Base-by-base conservation (phyloP, 225 moss, liverwort and hornwort genomes). In the Climacium dendroides region DNA sequence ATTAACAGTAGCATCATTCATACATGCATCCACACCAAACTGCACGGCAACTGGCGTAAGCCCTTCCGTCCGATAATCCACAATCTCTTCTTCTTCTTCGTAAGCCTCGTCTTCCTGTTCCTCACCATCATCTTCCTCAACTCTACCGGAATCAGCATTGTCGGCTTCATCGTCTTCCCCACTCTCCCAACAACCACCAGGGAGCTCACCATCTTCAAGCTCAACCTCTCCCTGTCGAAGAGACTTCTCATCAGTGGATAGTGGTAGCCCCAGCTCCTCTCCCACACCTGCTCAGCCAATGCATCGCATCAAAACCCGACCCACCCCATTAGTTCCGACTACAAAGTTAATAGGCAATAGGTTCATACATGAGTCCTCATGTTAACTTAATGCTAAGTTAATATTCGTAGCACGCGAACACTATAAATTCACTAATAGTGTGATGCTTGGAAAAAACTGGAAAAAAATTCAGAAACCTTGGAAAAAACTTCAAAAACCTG, bases 191-290 rank as follows among this genome's bases (percentile, higher is more conserved):
- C 89, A 89, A 34, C 87, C 92, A 55, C 85, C 89, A 65, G 89
- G 83, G n/a, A 92, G 74, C 84, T 94, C 89, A n/a, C 93, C 93
- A 79, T 94, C 93, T 87, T 94, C 94, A 17, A 94, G 88, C 85
- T 94, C 94, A 80, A 79, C 87, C 45, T 88, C 94, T 47, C 3
- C 52, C 20, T 34, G 13, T 3, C 22, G 22, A 20, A 3, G 22
- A 22, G 34, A 34, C n/a, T 69, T 86, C 83, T 95, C 95, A 54
- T 95, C 83, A 35, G 91, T 85, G 58, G 69, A 87, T 15, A 99
- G 88, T 41, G 97, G 61, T 47, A 88, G 61, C 86, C 85, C 89
- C 57, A 97, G 87, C 82, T 96, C 96, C 84, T 88, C 80, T 88
- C 85, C 90, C 74, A 96, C 90, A 88, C 87, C 99, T 99, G 86